phyloP scores from a whole-genome alignment of 768 basidiomycete genomes.

The Leccinum obscurum region DNA sequence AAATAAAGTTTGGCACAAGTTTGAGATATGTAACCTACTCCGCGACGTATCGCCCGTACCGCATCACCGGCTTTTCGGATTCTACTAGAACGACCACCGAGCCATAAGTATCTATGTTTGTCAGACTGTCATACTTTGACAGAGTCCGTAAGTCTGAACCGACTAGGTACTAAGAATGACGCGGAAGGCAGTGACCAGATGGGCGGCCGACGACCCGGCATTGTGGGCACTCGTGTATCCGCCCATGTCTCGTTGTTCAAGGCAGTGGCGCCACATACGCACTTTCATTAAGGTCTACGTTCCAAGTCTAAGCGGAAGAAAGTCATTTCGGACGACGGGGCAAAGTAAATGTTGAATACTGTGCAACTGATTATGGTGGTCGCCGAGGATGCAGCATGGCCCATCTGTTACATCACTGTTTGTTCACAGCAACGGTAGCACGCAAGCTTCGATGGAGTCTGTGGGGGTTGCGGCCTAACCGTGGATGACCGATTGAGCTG shows the following conservation, averaged over 20 bases:
- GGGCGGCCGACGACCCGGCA: background rate
- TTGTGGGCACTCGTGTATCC: background rate
- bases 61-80: background rate
- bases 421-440: background rate
- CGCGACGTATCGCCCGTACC: conserved; percentile 4
- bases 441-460: no score
- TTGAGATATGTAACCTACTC: background rate
- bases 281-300: background rate
- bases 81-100: background rate
- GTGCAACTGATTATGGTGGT: background rate
- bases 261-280: background rate
- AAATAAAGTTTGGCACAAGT: background rate
- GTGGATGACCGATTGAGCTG: no score
- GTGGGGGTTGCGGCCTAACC: no score
- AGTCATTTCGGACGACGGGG: background rate
- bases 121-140: conserved; percentile 4
- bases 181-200: background rate
- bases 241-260: background rate
- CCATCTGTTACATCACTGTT: conserved; percentile 5
- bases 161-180: background rate
- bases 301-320: background rate
- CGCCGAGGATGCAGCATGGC: background rate
- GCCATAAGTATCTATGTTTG: conserved; percentile 3
- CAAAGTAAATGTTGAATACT: background rate
- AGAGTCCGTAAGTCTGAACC: background rate